Percentiles rank a stretch among this genome's conserved stretches.
Evolutionary conservation across 1,284 basidiomycete species (phyloP).

Genomic region (Ustanciosporium gigantosporum): DNA sequence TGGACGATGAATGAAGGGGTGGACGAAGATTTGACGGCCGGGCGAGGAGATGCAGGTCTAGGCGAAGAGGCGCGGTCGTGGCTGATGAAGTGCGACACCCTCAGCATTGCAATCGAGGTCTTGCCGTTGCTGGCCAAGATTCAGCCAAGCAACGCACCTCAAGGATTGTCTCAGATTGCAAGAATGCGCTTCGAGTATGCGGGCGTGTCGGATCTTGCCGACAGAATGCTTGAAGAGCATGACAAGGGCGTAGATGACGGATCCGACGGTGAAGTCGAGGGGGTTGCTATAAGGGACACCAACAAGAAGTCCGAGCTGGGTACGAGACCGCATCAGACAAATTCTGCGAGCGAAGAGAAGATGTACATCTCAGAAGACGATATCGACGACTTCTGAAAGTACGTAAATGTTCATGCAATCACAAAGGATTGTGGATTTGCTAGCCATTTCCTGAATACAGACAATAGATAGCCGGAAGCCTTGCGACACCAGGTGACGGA

Average conservation of each 20-base stretch:
- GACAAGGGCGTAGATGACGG: constrained; percentile 12
- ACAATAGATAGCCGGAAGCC: no score
- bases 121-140: constrained; percentile 35
- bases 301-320: no score
- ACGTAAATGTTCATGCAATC: no score
- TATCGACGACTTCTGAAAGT: constrained; percentile 25
- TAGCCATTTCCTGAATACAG: no score
- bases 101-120: constrained; percentile 24
- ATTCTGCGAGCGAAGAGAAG: constrained; percentile 6
- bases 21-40: not conserved
- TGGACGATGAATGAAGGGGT: not conserved
- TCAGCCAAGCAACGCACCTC: not conserved
- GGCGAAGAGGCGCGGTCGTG: constrained; percentile 4
- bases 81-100: constrained; percentile 5
- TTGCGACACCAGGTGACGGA: no score
- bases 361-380: constrained; percentile 30
- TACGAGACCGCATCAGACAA: no score
- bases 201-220: constrained; percentile 23
- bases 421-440: no score
- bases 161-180: constrained; percentile 4
- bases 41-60: constrained; percentile 10
- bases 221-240: constrained; percentile 16
- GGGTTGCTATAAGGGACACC: not conserved
- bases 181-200: constrained; percentile 32
- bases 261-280: constrained; percentile 2